Base-by-base conservation (phyloP, 176 grass and related monocot genomes). In the Aegilops bicornis region DNA sequence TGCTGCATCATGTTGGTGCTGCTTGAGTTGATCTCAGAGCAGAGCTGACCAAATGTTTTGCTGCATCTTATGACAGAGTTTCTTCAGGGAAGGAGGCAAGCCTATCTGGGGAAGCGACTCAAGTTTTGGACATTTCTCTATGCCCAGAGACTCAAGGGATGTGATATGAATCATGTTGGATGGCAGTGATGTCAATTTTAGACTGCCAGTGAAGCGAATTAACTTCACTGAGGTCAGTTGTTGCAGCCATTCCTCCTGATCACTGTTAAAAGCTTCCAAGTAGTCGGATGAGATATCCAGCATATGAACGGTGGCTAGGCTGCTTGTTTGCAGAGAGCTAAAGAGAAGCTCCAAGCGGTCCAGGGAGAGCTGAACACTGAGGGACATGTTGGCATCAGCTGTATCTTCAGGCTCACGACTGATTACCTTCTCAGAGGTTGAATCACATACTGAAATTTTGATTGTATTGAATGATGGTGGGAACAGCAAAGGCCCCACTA, bases 211-310 rank as follows among this genome's bases (percentile, higher is more conserved):
- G 73, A 88, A 83, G 23, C 33, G 25, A 59, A 83, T 7, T 78
- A 83, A 43, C 65, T 83, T 78, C 3, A 88, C 4, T 54, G 80
- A 83, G 4, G 63, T 78, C 16, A 88, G 86, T 33, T 78, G 48
- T 29, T 78, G 73, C 17, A 88, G 60, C 79, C 86, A 88, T 66
- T 78, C 22, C 60, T 88, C 79, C 31, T 88, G 60, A 5, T 48
- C 62, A 3, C 48, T 37, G 23, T 35, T 35, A 78, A 83, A 47
- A 22, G 35, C 54, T 47, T n/a, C 27, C 10, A 83, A 31, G 45
- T 50, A 4, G 33, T 30, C 5, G 24, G 23, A 78, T 56, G 79
- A 87, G 16, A 87, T 4, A 11, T 65, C 24, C 22, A 65, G 69
- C 69, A 43, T 6, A 30, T 73, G 52, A 43, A 83, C 0, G 10